Evolutionary conservation across 768 basidiomycete species (phyloP), one percentile per base, ranked within the genome.

Genomic region (Holtermanniella nyarrowii): DNA sequence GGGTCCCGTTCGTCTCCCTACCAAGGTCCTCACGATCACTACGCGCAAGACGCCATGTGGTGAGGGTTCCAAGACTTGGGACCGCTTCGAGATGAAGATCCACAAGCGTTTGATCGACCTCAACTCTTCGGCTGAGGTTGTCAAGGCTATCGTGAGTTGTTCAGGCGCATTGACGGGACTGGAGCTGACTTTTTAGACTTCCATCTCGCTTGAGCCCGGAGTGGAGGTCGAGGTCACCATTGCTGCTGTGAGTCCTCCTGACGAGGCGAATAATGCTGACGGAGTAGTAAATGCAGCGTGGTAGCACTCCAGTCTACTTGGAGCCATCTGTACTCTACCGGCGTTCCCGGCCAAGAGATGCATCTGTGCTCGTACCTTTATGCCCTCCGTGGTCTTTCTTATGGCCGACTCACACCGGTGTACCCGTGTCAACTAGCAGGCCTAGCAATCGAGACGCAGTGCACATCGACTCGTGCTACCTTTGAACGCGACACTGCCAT

Each of bases 11-110:
- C 85, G 95, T 61, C 86, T 99, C 68, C 95, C 95, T 58, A 99
- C 95, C 75, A 97, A 97, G 78, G 85, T 90, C 72, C 82, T 99
- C 69, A 90, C 88, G 77, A 90, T 97, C 78, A 95, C 90, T 75
- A 99, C 93, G 76, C 86, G 95, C 71, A 99, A 99, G 76, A 93
- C 95, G 87, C 72, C 95, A 75, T 97, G 95, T 71, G 95, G 95
- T 88, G 95, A 97, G 77, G 95, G 95, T 79, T 96, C 95, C 65
- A 99, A 99, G 84, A 99, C 95, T 72, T 99, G 95, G 95, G 95
- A 99, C 77, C 83, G 88, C 67, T 97, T 90, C 77, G 93, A 99
- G 77, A 84, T 99, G 77, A 91, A 91, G 79, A 79, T 99, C 57
- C 93, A 99, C 84, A 99, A 99, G 79, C 87, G 95, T 69, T 80